Percentiles rank a stretch among this genome's conserved stretches.
These are phyloP conservation scores for Lithocarpus polystachyus DNA, from an alignment of 306 rosid species.

Conservation along the genomic window DNA sequence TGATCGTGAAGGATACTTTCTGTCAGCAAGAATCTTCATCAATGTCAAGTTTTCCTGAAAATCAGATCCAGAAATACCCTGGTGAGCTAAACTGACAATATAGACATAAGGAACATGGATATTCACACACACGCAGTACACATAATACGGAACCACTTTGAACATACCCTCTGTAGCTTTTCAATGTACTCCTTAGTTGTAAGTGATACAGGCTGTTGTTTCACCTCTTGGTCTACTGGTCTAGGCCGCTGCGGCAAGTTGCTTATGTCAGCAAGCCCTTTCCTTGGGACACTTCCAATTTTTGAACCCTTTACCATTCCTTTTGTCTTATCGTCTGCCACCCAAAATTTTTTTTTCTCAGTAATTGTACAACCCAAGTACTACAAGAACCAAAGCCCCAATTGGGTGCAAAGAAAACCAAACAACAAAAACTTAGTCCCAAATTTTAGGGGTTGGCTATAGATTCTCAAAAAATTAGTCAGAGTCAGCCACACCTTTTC, in stretches of 20 bases:
- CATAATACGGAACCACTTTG: background rate
- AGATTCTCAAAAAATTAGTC: too few species aligned
- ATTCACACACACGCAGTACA: background rate
- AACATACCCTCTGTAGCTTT: slow-evolving; percentile 53
- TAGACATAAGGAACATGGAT: background rate
- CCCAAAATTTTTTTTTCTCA: slow-evolving; percentile 15
- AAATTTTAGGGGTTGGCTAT: too few species aligned
- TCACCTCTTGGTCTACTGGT: slow-evolving; percentile 27
- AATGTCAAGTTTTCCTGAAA: slow-evolving; percentile 65
- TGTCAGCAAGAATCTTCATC: slow-evolving; percentile 51
- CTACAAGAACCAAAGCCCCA: slow-evolving; percentile 1
- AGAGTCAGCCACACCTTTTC: too few species aligned
- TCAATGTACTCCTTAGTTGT: slow-evolving; percentile 32
- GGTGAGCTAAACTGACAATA: slow-evolving; percentile 1
- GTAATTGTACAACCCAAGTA: background rate
- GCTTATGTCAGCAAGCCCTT: slow-evolving; percentile 67
- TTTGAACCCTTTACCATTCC: slow-evolving; percentile 34
- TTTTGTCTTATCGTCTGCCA: slow-evolving; percentile 38
- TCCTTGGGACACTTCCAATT: slow-evolving; percentile 42
- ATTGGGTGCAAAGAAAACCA: background rate
- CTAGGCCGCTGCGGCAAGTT: slow-evolving; percentile 39
- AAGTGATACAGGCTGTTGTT: slow-evolving; percentile 26
- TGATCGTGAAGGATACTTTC: slow-evolving; percentile 59
- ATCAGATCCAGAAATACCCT: slow-evolving; percentile 18
- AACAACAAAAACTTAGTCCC: too few species aligned